Evolutionary conservation across 2,329 filamentous ascomycete genomes (phyloP), one percentile per base, ranked within the genome.

Genomic region (Ophiostoma quercus): DNA sequence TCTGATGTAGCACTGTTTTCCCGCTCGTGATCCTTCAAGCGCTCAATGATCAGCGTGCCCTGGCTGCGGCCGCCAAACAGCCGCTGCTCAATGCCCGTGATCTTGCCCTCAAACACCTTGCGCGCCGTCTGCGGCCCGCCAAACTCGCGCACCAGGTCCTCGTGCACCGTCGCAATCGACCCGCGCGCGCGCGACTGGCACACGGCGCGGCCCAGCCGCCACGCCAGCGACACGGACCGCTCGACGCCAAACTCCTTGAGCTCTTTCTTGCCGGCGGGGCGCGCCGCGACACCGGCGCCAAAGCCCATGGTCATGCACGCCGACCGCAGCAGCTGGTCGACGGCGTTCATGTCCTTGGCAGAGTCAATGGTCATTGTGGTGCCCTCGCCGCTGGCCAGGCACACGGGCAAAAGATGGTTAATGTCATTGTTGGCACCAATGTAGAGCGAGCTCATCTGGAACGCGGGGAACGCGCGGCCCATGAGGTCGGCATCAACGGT

Each of bases 191-290:
- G 80, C 1, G 81, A 79, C 12, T 82, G 77, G 54, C 80, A 81
- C 32, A 89, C 86, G 8, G 84, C 85, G 0, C 84, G 80, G 0
- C 84, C 84, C n/a, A 87, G 82, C 22, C 78, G 76, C 80, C 78
- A 82, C 1, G 77, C 78, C 1, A 80, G 76, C 2, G 79, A 81
- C 12, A 77, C 71, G 0, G 77, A 79, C 66, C 79, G 78, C 12
- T 77, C 75, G 2, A 81, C 76, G 32, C 76, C 79, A 66, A 75
- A 77, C 12, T 74, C 71, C 34, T 76, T 75, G 32, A 79, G 76
- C 29, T 78, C 76, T n/a, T 75, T 71, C 9, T 76, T 76, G 14
- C 74, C 77, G 4, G 78, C 74, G 0, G 78, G 77, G 1, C 74
- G 74, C 8, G 76, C 75, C 9, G 79, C 77, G 41, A 78, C 75